phyloP scores from a whole-genome alignment of 2,329 filamentous ascomycete genomes.

The Microdochium nivale region DNA sequence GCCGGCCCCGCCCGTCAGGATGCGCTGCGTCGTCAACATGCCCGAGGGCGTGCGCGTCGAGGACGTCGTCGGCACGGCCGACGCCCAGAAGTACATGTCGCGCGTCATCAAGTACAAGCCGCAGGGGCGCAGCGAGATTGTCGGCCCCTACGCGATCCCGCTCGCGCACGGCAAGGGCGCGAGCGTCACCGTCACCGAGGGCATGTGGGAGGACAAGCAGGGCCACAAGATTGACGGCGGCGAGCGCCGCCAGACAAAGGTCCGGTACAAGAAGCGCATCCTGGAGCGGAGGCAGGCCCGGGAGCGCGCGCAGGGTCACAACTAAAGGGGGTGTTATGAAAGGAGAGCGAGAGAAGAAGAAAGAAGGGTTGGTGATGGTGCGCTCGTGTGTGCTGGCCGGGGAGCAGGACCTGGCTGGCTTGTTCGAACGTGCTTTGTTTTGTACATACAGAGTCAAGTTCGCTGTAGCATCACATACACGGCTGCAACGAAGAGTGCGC shows the following conservation, averaged over 20 bases:
- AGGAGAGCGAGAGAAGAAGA: not conserved
- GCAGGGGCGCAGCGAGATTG: conserved; percentile 58
- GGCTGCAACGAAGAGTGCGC: not conserved
- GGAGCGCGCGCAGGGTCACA: conserved; percentile 19
- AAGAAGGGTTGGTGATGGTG: too few relatives aligned
- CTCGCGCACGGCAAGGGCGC: conserved; percentile 58
- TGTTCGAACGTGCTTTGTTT: not conserved
- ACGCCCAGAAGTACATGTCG: conserved; percentile 30
- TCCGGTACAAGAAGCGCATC: conserved; percentile 77
- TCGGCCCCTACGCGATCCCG: conserved; percentile 64
- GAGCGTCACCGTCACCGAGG: conserved; percentile 64
- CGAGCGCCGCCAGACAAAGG: conserved; percentile 79
- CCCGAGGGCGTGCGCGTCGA: conserved; percentile 32
- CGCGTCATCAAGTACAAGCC: conserved; percentile 60
- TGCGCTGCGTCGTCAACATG: conserved; percentile 40
- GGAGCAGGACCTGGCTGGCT: too few relatives aligned
- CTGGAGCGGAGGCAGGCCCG: conserved; percentile 65
- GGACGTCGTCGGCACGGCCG: conserved; percentile 8
- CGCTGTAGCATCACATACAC: not conserved
- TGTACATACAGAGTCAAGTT: not conserved
- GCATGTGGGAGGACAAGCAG: conserved; percentile 84
- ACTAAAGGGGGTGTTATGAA: not conserved
- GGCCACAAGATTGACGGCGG: conserved; percentile 94
- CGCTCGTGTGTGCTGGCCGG: too few relatives aligned
- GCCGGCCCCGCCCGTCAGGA: not conserved